phyloP scores from a whole-genome alignment of 2,329 filamentous ascomycete species.

The Colletotrichum salicis region DNA sequence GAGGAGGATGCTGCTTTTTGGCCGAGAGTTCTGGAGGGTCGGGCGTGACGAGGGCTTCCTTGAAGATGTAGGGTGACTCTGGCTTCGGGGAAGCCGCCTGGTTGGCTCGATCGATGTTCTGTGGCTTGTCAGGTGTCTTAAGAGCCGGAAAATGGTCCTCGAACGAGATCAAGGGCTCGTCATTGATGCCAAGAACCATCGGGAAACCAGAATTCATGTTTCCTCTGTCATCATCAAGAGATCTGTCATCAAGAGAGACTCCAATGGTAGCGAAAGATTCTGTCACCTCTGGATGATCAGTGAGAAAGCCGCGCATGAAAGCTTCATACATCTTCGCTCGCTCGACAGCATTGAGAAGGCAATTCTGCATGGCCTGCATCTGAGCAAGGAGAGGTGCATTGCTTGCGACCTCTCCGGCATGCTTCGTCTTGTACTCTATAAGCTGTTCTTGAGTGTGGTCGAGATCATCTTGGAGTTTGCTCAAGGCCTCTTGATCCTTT shows the following conservation, averaged over 20 bases:
- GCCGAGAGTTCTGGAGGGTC: background rate
- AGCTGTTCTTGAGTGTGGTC: background rate
- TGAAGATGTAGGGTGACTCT: too few relatives aligned
- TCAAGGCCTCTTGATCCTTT: background rate
- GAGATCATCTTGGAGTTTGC: background rate
- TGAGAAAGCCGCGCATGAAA: slow-evolving; percentile 4
- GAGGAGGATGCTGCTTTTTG: background rate
- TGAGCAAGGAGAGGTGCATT: background rate
- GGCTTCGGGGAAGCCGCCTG: too few relatives aligned
- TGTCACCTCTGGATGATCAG: slow-evolving; percentile 14
- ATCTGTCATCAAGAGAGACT: background rate
- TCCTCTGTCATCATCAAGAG: too few relatives aligned
- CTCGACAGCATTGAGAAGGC: slow-evolving; percentile 18
- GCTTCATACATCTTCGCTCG: slow-evolving; percentile 16
- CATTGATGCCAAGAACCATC: background rate
- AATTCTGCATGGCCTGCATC: background rate
- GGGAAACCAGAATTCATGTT: background rate
- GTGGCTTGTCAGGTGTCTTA: background rate
- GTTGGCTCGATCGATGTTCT: background rate
- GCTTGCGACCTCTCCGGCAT: background rate
- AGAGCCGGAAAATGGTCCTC: background rate
- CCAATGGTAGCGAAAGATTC: slow-evolving; percentile 4
- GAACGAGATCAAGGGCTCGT: slow-evolving; percentile 1
- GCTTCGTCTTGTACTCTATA: slow-evolving; percentile 13
- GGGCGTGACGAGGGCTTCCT: too few relatives aligned